phyloP scores from a whole-genome alignment of 225 moss, liverwort and hornwort genomes.

The Climacium dendroides region DNA sequence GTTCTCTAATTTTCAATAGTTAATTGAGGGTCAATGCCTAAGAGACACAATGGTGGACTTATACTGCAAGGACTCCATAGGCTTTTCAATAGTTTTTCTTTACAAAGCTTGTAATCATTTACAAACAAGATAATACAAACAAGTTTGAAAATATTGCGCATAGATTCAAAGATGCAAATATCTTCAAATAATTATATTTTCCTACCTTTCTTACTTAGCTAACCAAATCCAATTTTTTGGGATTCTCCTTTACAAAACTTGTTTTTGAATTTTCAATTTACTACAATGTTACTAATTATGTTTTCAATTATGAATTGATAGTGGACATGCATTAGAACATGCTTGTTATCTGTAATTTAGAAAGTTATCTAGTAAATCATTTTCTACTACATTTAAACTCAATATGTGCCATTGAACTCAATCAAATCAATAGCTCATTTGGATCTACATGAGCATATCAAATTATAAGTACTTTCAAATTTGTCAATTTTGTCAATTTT shows the following conservation, averaged over 20 bases:
- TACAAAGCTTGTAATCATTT: background rate
- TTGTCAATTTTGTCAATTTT: background rate
- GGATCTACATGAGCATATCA: background rate
- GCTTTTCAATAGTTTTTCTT: background rate
- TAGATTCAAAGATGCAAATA: background rate
- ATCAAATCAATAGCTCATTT: background rate
- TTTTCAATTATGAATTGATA: background rate
- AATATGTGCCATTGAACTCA: no score
- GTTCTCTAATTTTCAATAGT: background rate
- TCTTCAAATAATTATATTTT: background rate
- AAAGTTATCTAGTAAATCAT: no score
- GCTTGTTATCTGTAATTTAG: background rate
- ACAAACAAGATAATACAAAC: background rate
- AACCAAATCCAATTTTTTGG: background rate
- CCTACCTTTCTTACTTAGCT: background rate
- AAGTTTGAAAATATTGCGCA: background rate
- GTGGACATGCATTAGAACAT: background rate
- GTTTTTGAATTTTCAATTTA: background rate
- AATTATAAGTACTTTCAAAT: background rate
- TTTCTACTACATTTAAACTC: no score
- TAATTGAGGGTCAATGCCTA: background rate
- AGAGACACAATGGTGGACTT: fast-evolving
- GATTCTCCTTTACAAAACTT: background rate
- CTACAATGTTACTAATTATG: background rate
- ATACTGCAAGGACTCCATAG: no score